Percentiles rank a stretch among this genome's conserved stretches.
Evolutionary conservation across 108 stramenopile genomes (phyloP).

Genomic region (Licmophora abbreviata): DNA sequence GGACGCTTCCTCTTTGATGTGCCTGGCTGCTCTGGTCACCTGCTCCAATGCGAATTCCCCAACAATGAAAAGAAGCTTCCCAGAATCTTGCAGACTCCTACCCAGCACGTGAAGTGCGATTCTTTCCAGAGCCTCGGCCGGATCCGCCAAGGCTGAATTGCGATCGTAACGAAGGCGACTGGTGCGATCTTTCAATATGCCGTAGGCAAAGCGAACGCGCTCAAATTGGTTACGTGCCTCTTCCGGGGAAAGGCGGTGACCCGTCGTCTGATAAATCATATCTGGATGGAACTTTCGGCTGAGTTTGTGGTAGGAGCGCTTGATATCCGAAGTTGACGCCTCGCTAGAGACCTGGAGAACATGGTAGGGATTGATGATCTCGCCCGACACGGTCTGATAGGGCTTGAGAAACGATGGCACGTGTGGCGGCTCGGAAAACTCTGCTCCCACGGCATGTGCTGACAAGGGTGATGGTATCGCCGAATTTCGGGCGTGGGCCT

Average conservation of each 20-base stretch:
- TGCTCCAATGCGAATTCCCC: slow-evolving; percentile 13
- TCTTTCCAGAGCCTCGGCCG: slow-evolving; percentile 48
- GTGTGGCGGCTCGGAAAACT: no score
- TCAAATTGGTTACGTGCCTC: slow-evolving; percentile 73
- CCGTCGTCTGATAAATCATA: no score
- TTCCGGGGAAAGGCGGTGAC: no score
- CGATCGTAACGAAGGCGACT: slow-evolving; percentile 51
- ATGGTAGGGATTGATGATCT: slow-evolving; percentile 44
- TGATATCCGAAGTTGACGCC: slow-evolving; percentile 37
- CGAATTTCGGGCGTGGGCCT: no score
- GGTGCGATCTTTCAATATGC: slow-evolving; percentile 49
- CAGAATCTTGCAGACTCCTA: slow-evolving; percentile 25
- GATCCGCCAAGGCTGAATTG: slow-evolving; percentile 50
- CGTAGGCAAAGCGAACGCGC: slow-evolving; percentile 56
- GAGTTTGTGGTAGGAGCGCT: slow-evolving; percentile 33
- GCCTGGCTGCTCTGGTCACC: not conserved
- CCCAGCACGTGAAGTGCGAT: slow-evolving; percentile 41
- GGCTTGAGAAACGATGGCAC: no score
- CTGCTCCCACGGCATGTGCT: no score
- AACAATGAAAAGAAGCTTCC: slow-evolving; percentile 27
- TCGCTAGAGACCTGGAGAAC: slow-evolving; percentile 33
- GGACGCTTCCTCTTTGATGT: no score
- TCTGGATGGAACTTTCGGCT: slow-evolving; percentile 62
- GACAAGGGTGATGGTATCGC: no score
- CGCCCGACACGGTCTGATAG: no score